Percentiles rank a stretch among this genome's conserved stretches.
Conservation (phyloP, 2,329 filamentous ascomycete genomes). For the Alternaria sp. region DNA sequence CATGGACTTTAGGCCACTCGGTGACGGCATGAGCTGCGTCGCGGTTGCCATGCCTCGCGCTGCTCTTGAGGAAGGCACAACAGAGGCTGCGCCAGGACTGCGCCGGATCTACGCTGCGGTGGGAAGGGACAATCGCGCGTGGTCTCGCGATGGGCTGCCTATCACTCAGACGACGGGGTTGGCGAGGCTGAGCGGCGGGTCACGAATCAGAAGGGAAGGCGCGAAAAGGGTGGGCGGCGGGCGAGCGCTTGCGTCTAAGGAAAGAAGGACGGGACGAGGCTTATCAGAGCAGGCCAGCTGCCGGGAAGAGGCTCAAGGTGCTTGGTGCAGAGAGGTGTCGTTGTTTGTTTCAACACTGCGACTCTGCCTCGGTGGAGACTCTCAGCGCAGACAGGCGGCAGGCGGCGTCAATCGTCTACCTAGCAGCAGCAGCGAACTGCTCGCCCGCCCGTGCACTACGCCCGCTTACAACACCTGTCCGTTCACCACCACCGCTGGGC, state of each 20-base stretch:
- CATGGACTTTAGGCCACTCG: constrained; percentile 49
- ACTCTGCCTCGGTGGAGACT: constrained; percentile 16
- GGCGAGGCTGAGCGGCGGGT: constrained; percentile 30
- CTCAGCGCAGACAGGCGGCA: constrained; percentile 11
- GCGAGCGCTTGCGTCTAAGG: constrained; percentile 21
- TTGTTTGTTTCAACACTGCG: constrained; percentile 29
- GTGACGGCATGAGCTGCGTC: constrained; percentile 55
- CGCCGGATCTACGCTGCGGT: constrained; percentile 17
- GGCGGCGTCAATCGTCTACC: constrained; percentile 9
- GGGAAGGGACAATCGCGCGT: neutral
- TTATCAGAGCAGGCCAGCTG: constrained; percentile 33
- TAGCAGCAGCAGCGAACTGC: constrained; percentile 15
- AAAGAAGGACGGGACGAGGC: constrained; percentile 18
- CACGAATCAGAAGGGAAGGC: constrained; percentile 29
- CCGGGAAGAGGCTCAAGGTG: constrained; percentile 17
- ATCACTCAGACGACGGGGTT: constrained; percentile 7
- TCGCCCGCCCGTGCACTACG: constrained; percentile 6
- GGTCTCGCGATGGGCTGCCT: constrained; percentile 5
- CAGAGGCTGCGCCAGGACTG: constrained; percentile 32
- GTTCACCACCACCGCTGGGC: constrained; percentile 14
- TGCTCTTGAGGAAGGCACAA: constrained; percentile 20
- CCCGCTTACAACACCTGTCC: constrained; percentile 17
- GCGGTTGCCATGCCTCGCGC: constrained; percentile 46
- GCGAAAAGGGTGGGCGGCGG: constrained; percentile 27
- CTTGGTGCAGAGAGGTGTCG: constrained; percentile 5